Evolutionary conservation across 345 rosid species (phyloP).

Genomic region (Anacardium occidentale): DNA sequence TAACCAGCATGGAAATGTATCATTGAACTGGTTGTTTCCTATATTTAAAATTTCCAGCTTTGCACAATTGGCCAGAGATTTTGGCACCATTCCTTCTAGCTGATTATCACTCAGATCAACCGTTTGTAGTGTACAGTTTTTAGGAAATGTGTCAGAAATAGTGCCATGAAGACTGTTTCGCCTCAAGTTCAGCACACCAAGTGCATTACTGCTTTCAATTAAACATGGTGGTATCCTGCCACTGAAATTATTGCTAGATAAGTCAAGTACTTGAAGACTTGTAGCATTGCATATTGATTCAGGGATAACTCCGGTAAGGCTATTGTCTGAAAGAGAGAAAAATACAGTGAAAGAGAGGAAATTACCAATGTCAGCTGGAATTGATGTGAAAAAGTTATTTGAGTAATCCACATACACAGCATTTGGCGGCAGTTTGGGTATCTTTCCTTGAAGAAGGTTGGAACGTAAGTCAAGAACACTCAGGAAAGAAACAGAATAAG

Average conservation of each 20-base stretch:
- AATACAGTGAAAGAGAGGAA: background rate
- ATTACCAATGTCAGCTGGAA: constrained; percentile 28
- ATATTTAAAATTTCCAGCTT: constrained; percentile 35
- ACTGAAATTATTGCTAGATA: constrained; percentile 40
- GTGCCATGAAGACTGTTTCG: constrained; percentile 16
- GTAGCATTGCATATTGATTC: constrained; percentile 25
- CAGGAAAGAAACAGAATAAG: background rate
- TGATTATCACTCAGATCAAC: constrained; percentile 34
- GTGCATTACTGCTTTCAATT: background rate
- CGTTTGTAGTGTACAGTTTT: constrained; percentile 23
- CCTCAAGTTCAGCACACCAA: constrained; percentile 35
- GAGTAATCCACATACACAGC: constrained; percentile 33
- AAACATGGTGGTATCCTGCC: constrained; percentile 32
- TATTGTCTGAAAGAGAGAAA: constrained; percentile 38
- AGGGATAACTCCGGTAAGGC: constrained; percentile 36
- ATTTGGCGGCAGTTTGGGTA: constrained; percentile 1
- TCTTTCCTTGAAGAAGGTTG: constrained; percentile 31
- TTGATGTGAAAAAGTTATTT: constrained; percentile 21
- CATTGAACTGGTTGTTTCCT: constrained; percentile 33
- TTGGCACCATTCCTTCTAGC: constrained; percentile 30
- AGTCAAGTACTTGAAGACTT: constrained; percentile 27
- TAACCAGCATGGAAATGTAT: constrained; percentile 38
- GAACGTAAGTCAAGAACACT: constrained; percentile 25
- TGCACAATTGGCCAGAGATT: constrained; percentile 29
- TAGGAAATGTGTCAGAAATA: constrained; percentile 18